These are phyloP conservation scores for Aspergillus versicolor DNA, from an alignment of 2,329 filamentous ascomycete genomes.

Conservation along the genomic window DNA sequence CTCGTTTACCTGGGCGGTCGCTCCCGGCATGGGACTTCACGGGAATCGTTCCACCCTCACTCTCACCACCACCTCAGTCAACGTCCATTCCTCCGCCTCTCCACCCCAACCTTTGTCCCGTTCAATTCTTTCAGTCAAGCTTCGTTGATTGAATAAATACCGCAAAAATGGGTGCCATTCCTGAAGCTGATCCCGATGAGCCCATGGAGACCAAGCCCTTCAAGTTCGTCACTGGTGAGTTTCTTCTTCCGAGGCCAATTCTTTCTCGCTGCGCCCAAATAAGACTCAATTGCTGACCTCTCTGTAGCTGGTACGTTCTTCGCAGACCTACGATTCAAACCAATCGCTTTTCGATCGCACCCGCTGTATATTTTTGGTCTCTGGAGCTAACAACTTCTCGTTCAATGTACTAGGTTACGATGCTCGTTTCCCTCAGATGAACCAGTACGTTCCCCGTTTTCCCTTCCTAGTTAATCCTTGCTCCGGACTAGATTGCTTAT, in stretches of 20 bases:
- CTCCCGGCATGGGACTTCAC: slow-evolving; percentile 37
- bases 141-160: slow-evolving; percentile 20
- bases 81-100: slow-evolving; percentile 18
- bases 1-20: slow-evolving; percentile 41
- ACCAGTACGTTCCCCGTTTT: slow-evolving; percentile 52
- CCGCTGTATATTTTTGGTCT: slow-evolving; percentile 8
- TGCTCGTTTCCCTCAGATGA: slow-evolving; percentile 97
- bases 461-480: neutral
- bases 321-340: slow-evolving; percentile 14
- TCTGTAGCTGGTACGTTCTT: slow-evolving; percentile 49
- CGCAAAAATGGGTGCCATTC: slow-evolving; percentile 79
- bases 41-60: slow-evolving; percentile 29
- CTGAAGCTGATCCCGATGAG: slow-evolving; percentile 64
- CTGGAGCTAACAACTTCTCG: slow-evolving; percentile 8
- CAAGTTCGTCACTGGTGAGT: slow-evolving; percentile 99
- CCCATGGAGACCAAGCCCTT: slow-evolving; percentile 96
- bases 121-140: slow-evolving; percentile 15
- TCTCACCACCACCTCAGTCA: slow-evolving; percentile 16
- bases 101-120: slow-evolving; percentile 19
- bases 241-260: slow-evolving; percentile 18
- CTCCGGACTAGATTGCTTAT: neutral
- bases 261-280: slow-evolving; percentile 24
- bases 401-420: slow-evolving; percentile 73
- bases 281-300: slow-evolving; percentile 42
- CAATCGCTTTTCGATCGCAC: slow-evolving; percentile 9